phyloP scores from a whole-genome alignment of 345 rosid genomes.

The Rhodomyrtus tomentosa region DNA sequence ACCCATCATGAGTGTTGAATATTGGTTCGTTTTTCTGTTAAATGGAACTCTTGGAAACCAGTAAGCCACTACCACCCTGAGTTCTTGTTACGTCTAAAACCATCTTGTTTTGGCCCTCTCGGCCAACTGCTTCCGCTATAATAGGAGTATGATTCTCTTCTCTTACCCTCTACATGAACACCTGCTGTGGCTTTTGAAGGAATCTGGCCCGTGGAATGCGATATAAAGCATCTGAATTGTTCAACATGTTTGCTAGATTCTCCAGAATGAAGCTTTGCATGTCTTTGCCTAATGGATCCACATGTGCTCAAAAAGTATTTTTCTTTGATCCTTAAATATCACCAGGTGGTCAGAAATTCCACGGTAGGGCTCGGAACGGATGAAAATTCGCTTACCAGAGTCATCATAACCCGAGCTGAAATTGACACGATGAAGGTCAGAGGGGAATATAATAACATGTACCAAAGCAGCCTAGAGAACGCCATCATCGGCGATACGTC shows the following conservation, averaged over 20 bases:
- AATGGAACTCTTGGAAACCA: not conserved
- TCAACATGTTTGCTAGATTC: not conserved
- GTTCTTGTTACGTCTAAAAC: not conserved
- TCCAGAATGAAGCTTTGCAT: not conserved
- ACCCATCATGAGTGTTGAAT: not conserved
- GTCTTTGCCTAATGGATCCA: not conserved
- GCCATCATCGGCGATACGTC: constrained; percentile 69
- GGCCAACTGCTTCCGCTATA: not conserved
- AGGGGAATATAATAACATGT: constrained; percentile 46
- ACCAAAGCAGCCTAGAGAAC: constrained; percentile 41
- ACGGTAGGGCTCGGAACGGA: constrained; percentile 75
- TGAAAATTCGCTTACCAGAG: constrained; percentile 74
- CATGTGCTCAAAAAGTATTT: not conserved
- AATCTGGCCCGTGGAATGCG: not conserved
- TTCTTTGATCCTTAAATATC: not conserved
- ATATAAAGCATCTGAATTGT: not conserved
- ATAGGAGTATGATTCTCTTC: too few species aligned
- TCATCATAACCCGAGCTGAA: constrained; percentile 67
- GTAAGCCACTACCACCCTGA: not conserved
- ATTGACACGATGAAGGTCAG: constrained; percentile 57
- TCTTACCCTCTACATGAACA: too few species aligned
- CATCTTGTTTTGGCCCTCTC: not conserved
- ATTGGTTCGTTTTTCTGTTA: not conserved
- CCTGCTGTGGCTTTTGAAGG: not conserved
- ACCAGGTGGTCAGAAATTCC: constrained; percentile 47